phyloP scores from a whole-genome alignment of 2,329 filamentous ascomycete species.

The Hypoxylon sp. region DNA sequence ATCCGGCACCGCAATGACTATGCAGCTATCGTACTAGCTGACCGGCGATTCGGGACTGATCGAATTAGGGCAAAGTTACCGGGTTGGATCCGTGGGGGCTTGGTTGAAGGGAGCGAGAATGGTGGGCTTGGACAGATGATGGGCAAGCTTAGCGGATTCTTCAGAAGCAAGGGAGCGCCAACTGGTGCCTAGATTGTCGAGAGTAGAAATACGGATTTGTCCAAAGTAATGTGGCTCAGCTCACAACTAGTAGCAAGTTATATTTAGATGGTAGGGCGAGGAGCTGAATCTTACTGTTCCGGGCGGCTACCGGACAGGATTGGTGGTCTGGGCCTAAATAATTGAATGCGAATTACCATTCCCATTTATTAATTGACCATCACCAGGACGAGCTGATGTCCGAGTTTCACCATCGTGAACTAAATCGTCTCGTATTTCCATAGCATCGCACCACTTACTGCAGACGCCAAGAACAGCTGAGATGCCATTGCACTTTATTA shows the following conservation, averaged over 20 bases:
- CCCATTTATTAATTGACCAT: not conserved
- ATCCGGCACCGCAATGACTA: constrained; percentile 92
- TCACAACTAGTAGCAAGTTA: not conserved
- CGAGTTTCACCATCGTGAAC: not conserved
- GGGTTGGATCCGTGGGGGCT: constrained; percentile 85
- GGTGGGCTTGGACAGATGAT: constrained; percentile 71
- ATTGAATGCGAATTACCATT: not conserved
- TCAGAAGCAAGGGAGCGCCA: constrained; percentile 65
- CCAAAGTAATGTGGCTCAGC: constrained; percentile 3
- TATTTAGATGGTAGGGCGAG: constrained; percentile 1
- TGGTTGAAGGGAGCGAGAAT: constrained; percentile 67
- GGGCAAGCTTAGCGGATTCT: constrained; percentile 71
- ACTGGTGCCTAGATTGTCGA: not conserved
- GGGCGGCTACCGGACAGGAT: not conserved
- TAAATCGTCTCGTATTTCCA: not conserved
- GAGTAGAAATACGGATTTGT: not conserved
- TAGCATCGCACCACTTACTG: not conserved
- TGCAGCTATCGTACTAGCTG: constrained; percentile 88
- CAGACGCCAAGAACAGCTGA: not conserved
- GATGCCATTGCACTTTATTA: not conserved
- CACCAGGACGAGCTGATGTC: not conserved
- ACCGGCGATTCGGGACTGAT: constrained; percentile 81
- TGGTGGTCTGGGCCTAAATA: not conserved
- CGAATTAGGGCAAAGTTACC: constrained; percentile 86
- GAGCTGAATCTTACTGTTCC: constrained; percentile 4